Percentiles rank a stretch among this genome's conserved stretches.
Conservation (phyloP, 345 rosid species). For the Boechera divaricarpa region DNA sequence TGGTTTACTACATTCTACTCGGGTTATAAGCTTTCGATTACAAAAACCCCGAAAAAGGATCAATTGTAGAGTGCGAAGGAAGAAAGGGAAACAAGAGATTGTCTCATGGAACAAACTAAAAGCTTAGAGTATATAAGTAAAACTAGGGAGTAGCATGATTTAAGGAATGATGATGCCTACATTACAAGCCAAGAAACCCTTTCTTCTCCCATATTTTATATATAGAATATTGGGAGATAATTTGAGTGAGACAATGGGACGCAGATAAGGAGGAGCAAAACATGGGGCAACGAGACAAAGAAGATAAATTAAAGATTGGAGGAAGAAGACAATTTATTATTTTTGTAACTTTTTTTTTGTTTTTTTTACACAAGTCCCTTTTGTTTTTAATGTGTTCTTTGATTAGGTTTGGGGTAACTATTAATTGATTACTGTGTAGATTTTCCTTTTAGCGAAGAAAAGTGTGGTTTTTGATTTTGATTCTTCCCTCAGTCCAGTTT, state of each 20-base stretch:
- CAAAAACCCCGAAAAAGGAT: not conserved
- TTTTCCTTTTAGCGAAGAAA: conserved; percentile 5
- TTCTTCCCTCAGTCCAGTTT: conserved; percentile 17
- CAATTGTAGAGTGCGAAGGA: conserved; percentile 21
- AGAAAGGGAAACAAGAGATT: conserved; percentile 7
- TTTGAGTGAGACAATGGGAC: conserved; percentile 33
- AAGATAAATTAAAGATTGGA: conserved; percentile 32
- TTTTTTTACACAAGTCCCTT: conserved; percentile 22
- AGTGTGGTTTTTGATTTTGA: conserved; percentile 41
- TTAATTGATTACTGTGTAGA: conserved; percentile 36
- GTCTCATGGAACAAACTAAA: conserved; percentile 32
- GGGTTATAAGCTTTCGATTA: conserved; percentile 58
- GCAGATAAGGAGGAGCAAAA: conserved; percentile 47
- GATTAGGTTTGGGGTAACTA: conserved; percentile 36
- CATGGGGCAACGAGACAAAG: conserved; percentile 42
- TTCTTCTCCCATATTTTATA: conserved; percentile 41
- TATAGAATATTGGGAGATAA: conserved; percentile 32
- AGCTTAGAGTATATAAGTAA: conserved; percentile 38
- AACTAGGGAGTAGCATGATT: conserved; percentile 46
- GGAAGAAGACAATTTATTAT: conserved; percentile 32
- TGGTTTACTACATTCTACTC: conserved; percentile 85
- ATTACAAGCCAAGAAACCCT: conserved; percentile 42
- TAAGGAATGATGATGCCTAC: conserved; percentile 41
- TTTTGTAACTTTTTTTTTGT: conserved; percentile 28
- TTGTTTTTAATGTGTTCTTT: conserved; percentile 39